Conservation (phyloP, 2,329 filamentous ascomycete species). For the Fusarium sp. region DNA sequence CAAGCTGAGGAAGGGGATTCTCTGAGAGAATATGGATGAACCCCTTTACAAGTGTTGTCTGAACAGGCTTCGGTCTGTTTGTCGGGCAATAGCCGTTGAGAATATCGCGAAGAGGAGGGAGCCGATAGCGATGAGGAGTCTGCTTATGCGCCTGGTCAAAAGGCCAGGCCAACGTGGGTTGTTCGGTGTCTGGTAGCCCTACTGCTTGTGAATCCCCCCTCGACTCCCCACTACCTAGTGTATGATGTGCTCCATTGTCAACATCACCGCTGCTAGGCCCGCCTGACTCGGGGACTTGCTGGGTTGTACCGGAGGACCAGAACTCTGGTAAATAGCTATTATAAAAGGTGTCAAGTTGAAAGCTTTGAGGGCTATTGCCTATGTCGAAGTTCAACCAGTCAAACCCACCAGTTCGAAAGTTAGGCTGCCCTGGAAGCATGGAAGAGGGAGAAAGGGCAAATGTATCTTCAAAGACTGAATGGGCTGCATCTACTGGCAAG, state of each 20-base stretch:
- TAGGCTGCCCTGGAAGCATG: neutral
- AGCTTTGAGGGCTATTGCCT: neutral
- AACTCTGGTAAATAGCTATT: neutral
- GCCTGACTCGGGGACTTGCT: neutral
- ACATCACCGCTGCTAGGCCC: fast-evolving
- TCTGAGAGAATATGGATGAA: neutral
- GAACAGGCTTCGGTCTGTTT: neutral
- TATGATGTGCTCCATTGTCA: neutral
- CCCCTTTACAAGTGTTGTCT: neutral
- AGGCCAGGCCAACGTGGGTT: neutral
- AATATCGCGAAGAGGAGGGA: neutral
- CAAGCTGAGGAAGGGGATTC: neutral
- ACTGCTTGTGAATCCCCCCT: neutral
- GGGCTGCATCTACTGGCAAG: neutral
- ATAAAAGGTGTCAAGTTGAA: neutral
- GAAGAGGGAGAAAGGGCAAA: neutral
- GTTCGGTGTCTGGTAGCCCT: fast-evolving
- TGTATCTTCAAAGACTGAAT: neutral
- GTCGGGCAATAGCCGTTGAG: neutral
- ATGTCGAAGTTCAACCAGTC: conserved; percentile 1
- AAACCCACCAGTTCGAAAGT: neutral
- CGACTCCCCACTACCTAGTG: neutral
- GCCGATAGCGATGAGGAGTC: neutral
- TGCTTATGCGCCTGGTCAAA: conserved; percentile 1
- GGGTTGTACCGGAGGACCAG: neutral